These are phyloP conservation scores for Rhodamnia rubescens DNA, from an alignment of 345 rosid genomes.

Conservation along the genomic window DNA sequence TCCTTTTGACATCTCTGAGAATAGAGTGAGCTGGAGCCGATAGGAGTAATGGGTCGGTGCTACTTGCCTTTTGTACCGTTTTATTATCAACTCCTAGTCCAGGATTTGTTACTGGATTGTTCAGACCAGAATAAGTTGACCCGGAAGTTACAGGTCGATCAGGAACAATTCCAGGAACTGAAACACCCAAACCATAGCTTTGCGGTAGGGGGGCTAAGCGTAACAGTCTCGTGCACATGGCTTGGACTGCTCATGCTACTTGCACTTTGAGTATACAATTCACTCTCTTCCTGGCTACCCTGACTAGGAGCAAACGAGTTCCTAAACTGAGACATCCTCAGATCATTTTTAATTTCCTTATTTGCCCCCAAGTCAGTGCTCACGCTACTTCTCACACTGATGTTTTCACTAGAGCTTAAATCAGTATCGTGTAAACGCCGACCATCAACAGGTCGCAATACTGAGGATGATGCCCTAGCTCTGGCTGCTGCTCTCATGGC, in stretches of 20 bases:
- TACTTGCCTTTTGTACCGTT: conserved; percentile 43
- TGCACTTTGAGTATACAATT: conserved; percentile 68
- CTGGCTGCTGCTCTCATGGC: conserved; percentile 90
- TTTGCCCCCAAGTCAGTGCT: conserved; percentile 57
- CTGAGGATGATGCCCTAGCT: conserved; percentile 97
- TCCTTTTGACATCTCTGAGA: conserved; percentile 77
- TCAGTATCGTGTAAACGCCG: conserved; percentile 49
- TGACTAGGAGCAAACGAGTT: conserved; percentile 81
- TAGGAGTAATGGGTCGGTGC: conserved; percentile 45
- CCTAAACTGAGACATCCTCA: conserved; percentile 30
- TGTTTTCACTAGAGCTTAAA: conserved; percentile 69
- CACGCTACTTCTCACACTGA: conserved; percentile 74
- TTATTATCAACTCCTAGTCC: conserved; percentile 45
- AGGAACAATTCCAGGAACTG: conserved; percentile 23
- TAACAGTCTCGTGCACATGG: conserved; percentile 64
- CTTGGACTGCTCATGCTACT: conserved; percentile 95
- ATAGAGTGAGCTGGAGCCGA: conserved; percentile 72
- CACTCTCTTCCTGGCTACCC: conserved; percentile 83
- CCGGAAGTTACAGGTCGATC: conserved; percentile 32
- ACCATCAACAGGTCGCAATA: conserved; percentile 60
- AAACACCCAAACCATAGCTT: conserved; percentile 26
- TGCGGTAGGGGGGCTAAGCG: conserved; percentile 77
- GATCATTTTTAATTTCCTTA: conserved; percentile 55
- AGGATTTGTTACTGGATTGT: conserved; percentile 12
- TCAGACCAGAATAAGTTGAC: conserved; percentile 20